phyloP scores from a whole-genome alignment of 176 grass and related monocot genomes.

The Eragrostis curvula region DNA sequence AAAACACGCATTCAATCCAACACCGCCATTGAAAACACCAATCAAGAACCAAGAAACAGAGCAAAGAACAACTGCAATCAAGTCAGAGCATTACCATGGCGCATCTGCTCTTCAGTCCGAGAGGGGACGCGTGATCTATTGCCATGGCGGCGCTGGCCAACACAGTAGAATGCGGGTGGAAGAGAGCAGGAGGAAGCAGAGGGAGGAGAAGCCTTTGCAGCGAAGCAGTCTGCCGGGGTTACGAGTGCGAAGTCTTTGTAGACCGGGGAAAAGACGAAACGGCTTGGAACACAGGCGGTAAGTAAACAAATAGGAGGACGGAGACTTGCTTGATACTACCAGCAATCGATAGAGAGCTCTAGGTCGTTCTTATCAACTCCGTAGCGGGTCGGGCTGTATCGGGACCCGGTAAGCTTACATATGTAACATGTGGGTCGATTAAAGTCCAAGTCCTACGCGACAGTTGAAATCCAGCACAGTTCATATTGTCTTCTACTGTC shows the following conservation, averaged over 20 bases:
- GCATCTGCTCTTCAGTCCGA: constrained; percentile 50
- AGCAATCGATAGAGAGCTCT: constrained; percentile 25
- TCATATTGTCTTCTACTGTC: background rate
- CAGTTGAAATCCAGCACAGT: background rate
- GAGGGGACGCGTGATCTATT: constrained; percentile 61
- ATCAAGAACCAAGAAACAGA: constrained; percentile 11
- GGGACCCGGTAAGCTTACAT: background rate
- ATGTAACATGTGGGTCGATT: constrained; percentile 9
- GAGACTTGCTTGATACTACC: background rate
- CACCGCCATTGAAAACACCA: background rate
- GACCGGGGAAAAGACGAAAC: constrained; percentile 37
- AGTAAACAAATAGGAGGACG: constrained; percentile 8
- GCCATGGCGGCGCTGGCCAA: constrained; percentile 43
- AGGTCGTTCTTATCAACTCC: constrained; percentile 57
- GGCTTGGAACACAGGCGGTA: background rate
- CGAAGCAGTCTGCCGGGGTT: background rate
- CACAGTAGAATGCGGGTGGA: constrained; percentile 15
- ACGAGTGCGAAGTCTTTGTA: constrained; percentile 50
- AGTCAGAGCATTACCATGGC: constrained; percentile 46
- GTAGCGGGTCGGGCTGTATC: background rate
- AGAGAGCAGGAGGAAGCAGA: background rate
- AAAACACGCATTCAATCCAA: constrained; percentile 10
- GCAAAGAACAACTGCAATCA: background rate
- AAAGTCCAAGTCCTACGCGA: background rate
- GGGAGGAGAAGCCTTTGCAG: constrained; percentile 9